Evolutionary conservation across 2,329 filamentous ascomycete genomes (phyloP).

Genomic region (Fusarium succisae): DNA sequence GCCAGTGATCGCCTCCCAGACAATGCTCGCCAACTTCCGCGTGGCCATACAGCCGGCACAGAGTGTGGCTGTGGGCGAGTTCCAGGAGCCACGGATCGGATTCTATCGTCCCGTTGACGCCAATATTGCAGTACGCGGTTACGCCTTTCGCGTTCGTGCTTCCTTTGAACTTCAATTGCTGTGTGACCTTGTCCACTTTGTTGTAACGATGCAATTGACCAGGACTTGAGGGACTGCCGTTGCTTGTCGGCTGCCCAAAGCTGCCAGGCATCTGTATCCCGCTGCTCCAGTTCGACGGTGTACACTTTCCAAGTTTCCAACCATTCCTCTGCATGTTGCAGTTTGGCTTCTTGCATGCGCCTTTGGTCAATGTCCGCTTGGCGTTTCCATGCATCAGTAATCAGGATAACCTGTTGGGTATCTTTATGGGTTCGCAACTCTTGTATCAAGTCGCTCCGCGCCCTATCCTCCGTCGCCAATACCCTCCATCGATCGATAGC

Average conservation of each 20-base stretch:
- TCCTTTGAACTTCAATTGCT: conserved; percentile 46
- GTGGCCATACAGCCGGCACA: conserved; percentile 25
- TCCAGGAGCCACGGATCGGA: conserved; percentile 13
- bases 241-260: conserved; percentile 47
- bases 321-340: conserved; percentile 33
- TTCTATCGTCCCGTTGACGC: conserved; percentile 38
- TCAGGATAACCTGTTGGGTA: conserved; percentile 2
- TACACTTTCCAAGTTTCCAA: conserved; percentile 39
- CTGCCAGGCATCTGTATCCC: conserved; percentile 43
- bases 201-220: conserved; percentile 51
- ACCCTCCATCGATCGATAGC: conserved; percentile 46
- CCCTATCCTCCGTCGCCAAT: conserved; percentile 14
- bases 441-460: conserved; percentile 23
- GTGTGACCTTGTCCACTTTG: conserved; percentile 51
- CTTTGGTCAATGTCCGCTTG: conserved; percentile 27
- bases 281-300: conserved; percentile 36
- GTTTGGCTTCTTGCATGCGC: conserved; percentile 25
- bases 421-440: conserved; percentile 25
- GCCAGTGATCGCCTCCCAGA: conserved; percentile 38
- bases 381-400: conserved; percentile 36
- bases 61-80: conserved; percentile 21
- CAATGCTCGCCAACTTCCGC: conserved; percentile 41
- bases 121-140: conserved; percentile 46
- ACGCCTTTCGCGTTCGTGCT: conserved; percentile 46
- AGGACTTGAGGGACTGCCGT: conserved; percentile 47